phyloP scores from a whole-genome alignment of 1,139 yeast genomes.

The Yamadazyma blattariae region DNA sequence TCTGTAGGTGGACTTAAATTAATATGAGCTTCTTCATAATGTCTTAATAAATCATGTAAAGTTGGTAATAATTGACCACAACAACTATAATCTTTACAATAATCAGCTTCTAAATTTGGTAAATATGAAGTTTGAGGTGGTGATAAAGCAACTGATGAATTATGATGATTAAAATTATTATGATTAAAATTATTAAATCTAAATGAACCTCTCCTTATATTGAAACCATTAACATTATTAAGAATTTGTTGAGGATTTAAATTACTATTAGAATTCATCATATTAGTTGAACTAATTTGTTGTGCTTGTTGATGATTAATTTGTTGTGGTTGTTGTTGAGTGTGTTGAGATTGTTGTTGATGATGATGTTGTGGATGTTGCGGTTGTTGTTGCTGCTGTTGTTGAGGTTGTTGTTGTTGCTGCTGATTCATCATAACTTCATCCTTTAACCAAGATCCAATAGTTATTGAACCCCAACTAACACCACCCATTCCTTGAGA shows the following conservation, averaged over 20 bases:
- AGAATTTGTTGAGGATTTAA: too few relatives aligned
- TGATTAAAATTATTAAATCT: conserved; percentile 22
- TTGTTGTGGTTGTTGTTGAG: neutral
- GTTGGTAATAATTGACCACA: conserved; percentile 93
- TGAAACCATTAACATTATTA: conserved; percentile 12
- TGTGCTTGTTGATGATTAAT: too few relatives aligned
- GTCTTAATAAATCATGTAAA: conserved; percentile 86
- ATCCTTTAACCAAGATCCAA: conserved; percentile 94
- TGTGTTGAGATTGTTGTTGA: neutral
- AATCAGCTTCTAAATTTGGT: conserved; percentile 91
- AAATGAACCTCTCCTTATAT: conserved; percentile 37
- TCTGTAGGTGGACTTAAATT: conserved; percentile 65
- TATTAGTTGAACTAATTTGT: too few relatives aligned
- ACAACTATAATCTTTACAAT: conserved; percentile 94
- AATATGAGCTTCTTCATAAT: conserved; percentile 95
- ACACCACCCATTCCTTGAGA: conserved; percentile 98
- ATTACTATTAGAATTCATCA: too few relatives aligned
- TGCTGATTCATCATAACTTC: conserved; percentile 59
- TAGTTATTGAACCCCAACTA: conserved; percentile 95
- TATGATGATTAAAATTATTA: conserved; percentile 11
- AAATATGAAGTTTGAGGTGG: conserved; percentile 79
- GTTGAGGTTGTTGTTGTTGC: conserved; percentile 14
- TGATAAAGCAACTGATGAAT: conserved; percentile 42
- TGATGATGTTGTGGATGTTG: neutral
- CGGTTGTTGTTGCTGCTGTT: conserved; percentile 6